Evolutionary conservation across 2,329 filamentous ascomycete species (phyloP).

Genomic region (Parastagonospora nodorum): DNA sequence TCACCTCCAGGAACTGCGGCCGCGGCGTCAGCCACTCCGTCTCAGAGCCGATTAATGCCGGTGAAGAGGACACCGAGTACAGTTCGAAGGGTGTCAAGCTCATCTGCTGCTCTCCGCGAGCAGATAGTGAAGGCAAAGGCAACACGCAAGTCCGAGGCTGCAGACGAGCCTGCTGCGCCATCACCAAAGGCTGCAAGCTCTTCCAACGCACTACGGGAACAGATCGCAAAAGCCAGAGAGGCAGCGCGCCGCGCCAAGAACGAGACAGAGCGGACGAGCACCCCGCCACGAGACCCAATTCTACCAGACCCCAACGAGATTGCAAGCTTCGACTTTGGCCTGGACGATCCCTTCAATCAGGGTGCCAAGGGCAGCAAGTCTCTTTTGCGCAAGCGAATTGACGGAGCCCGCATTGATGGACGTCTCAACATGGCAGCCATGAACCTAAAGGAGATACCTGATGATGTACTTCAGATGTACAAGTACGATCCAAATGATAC

Average conservation of each 20-base stretch:
- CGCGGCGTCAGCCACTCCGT: slow-evolving; percentile 20
- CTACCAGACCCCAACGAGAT: slow-evolving; percentile 38
- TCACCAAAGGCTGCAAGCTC: slow-evolving; percentile 63
- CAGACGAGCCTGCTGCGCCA: slow-evolving; percentile 10
- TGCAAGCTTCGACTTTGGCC: slow-evolving; percentile 62
- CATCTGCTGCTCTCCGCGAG: slow-evolving; percentile 80
- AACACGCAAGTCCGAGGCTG: slow-evolving; percentile 57
- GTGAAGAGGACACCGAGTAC: slow-evolving; percentile 41
- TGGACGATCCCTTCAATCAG: slow-evolving; percentile 75
- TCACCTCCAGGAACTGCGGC: slow-evolving; percentile 30
- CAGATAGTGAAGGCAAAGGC: slow-evolving; percentile 94
- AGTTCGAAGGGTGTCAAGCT: slow-evolving; percentile 61
- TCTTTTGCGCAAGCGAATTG: slow-evolving; percentile 74
- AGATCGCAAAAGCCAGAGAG: slow-evolving; percentile 85
- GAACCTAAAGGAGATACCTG: slow-evolving; percentile 76
- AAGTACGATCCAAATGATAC: slow-evolving; percentile 69
- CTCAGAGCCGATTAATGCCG: slow-evolving; percentile 19
- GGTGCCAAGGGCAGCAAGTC: slow-evolving; percentile 64
- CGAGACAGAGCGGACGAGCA: slow-evolving; percentile 27
- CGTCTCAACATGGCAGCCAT: slow-evolving; percentile 87
- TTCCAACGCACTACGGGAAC: slow-evolving; percentile 81
- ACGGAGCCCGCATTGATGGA: slow-evolving; percentile 75
- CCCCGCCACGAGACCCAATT: slow-evolving; percentile 39
- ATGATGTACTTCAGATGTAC: slow-evolving; percentile 89
- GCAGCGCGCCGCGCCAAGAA: slow-evolving; percentile 63